Evolutionary conservation across 306 rosid species (phyloP).

Genomic region (Sindora glabra): DNA sequence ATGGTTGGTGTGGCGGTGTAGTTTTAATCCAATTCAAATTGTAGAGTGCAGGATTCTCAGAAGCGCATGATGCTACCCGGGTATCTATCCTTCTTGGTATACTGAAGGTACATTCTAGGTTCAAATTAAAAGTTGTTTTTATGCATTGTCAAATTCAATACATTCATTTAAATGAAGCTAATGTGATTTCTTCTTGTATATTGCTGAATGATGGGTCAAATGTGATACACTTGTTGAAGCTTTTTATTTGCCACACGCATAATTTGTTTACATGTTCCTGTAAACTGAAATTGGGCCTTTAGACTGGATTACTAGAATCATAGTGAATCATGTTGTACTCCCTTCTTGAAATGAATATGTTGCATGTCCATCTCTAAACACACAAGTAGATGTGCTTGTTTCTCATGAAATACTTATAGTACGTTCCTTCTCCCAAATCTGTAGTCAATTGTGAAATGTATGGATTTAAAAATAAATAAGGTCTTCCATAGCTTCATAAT

Average conservation of each 20-base stretch:
- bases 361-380: no score
- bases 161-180: background rate
- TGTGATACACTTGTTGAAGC: background rate
- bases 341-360: no score
- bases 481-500: no score
- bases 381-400: no score
- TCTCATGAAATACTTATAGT: no score
- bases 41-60: constrained; percentile 58
- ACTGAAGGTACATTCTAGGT: constrained; percentile 34
- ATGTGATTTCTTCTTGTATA: background rate
- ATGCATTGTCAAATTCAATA: background rate
- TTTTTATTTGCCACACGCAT: background rate
- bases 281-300: background rate
- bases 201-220: background rate
- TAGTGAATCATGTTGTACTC: no score
- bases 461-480: no score
- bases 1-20: background rate
- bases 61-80: constrained; percentile 55
- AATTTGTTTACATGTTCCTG: background rate
- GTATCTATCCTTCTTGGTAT: constrained; percentile 49
- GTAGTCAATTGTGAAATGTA: no score
- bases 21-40: background rate
- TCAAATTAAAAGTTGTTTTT: no score
- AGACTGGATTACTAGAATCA: no score
- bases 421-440: no score